phyloP scores from a whole-genome alignment of 768 basidiomycete genomes.

The Naganishia antarctica region DNA sequence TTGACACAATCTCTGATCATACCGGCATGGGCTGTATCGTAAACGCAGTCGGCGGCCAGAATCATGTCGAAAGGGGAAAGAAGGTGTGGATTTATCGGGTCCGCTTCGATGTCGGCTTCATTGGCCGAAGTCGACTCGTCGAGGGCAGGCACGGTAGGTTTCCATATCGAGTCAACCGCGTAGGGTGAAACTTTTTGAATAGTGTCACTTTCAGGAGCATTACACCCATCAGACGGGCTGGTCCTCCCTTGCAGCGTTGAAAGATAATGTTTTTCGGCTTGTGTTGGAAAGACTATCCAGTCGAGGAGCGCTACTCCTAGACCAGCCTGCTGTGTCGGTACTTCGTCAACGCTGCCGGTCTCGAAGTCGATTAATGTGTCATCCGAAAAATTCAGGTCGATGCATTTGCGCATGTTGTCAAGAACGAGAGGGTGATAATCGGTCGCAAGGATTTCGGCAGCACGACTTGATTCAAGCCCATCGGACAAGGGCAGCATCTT shows the following conservation, averaged over 20 bases:
- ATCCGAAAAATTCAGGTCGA: constrained; percentile 42
- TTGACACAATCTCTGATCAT: constrained; percentile 41
- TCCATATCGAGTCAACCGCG: constrained; percentile 10
- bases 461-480: neutral
- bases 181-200: constrained; percentile 1
- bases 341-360: neutral
- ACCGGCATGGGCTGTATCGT: constrained; percentile 46
- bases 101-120: constrained; percentile 26
- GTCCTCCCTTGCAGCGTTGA: neutral
- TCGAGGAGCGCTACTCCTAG: constrained; percentile 41
- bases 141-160: neutral
- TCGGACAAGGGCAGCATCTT: neutral
- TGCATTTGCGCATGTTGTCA: constrained; percentile 45
- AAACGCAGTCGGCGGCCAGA: constrained; percentile 47
- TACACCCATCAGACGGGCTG: no score
- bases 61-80: constrained; percentile 43
- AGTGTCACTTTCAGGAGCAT: neutral
- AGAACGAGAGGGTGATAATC: constrained; percentile 44
- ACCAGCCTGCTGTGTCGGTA: neutral
- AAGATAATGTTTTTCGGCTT: constrained; percentile 18
- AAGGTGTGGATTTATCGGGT: neutral
- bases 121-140: neutral
- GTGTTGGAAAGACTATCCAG: constrained; percentile 43
- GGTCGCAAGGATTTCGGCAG: constrained; percentile 42
- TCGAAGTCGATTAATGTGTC: constrained; percentile 9